A percentile compares a stretch with the other conserved stretches of the same genome.
phyloP scores from a whole-genome alignment of 495 filamentous ascomycete genomes.

The Rostrohypoxylon terebratum region DNA sequence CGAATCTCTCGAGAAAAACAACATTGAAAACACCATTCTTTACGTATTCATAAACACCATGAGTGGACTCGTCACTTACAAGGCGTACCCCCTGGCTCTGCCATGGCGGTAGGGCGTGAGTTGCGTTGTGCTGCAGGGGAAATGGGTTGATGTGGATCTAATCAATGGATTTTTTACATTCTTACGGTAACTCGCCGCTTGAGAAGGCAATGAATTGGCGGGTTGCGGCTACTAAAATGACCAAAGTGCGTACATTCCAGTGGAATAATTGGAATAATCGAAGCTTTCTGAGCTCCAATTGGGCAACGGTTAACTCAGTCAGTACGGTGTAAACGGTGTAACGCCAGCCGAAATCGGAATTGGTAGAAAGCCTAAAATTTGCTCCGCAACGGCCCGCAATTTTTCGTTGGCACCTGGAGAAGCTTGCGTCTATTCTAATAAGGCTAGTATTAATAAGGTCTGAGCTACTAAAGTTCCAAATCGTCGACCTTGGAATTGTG shows the following conservation, averaged over 20 bases:
- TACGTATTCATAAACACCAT: constrained; percentile 9
- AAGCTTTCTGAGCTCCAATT: constrained; percentile 27
- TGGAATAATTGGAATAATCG: constrained; percentile 9
- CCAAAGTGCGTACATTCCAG: neutral
- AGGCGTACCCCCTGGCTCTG: constrained; percentile 42
- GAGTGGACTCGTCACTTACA: constrained; percentile 38
- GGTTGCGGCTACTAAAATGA: neutral
- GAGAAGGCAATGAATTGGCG: neutral
- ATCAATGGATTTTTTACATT: neutral
- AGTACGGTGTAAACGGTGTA: constrained; percentile 16
- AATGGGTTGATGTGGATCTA: constrained; percentile 5
- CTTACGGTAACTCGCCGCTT: neutral
- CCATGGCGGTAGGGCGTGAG: constrained; percentile 42
- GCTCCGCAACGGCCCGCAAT: constrained; percentile 29
- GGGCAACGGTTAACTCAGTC: neutral
- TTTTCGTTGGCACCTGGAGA: constrained; percentile 2
- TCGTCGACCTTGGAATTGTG: neutral
- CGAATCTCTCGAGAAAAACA: neutral
- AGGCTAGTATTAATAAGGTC: too few species aligned
- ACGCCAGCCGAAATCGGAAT: constrained; percentile 35
- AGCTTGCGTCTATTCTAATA: neutral
- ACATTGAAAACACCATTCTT: constrained; percentile 16
- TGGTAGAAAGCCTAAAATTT: constrained; percentile 17
- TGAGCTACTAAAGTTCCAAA: constrained; percentile 15
- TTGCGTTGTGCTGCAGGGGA: neutral